Evolutionary conservation across 2,329 filamentous ascomycete genomes (phyloP).

Genomic region (Fusarium nygamai): DNA sequence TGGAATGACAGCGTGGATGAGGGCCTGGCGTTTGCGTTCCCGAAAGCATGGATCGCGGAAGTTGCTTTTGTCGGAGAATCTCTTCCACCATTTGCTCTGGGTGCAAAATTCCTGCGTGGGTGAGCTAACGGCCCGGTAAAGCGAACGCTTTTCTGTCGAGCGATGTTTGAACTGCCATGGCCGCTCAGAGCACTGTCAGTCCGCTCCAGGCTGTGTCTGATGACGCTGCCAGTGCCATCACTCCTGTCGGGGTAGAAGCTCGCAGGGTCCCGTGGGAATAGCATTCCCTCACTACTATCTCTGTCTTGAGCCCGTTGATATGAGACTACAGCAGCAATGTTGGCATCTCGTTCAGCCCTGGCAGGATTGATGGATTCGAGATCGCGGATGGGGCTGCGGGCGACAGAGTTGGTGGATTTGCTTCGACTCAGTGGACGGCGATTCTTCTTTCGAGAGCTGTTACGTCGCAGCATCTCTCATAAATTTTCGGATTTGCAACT

Average conservation of each 20-base stretch:
- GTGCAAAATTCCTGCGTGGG: slow-evolving; percentile 44
- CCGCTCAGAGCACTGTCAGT: slow-evolving; percentile 25
- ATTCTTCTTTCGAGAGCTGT: slow-evolving; percentile 56
- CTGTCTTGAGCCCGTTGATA: slow-evolving; percentile 63
- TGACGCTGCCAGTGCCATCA: slow-evolving; percentile 33
- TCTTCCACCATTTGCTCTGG: slow-evolving; percentile 44
- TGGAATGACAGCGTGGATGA: slow-evolving; percentile 26
- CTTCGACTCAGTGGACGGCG: slow-evolving; percentile 57
- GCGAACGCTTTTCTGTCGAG: slow-evolving; percentile 65
- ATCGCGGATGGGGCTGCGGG: slow-evolving; percentile 50
- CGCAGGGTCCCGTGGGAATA: slow-evolving; percentile 38
- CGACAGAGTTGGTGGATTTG: slow-evolving; percentile 63
- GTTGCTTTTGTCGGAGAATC: slow-evolving; percentile 10
- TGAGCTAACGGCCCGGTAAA: slow-evolving; percentile 55
- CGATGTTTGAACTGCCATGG: slow-evolving; percentile 28
- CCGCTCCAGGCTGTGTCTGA: slow-evolving; percentile 20
- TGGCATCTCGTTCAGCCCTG: slow-evolving; percentile 66
- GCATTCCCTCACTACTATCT: slow-evolving; percentile 30
- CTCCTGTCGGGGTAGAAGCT: slow-evolving; percentile 30
- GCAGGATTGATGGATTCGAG: slow-evolving; percentile 61
- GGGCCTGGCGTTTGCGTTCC: slow-evolving; percentile 24
- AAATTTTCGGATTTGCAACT: neutral
- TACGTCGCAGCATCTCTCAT: slow-evolving; percentile 59
- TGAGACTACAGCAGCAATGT: slow-evolving; percentile 69
- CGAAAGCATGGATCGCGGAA: slow-evolving; percentile 10